phyloP scores from a whole-genome alignment of 176 grass and related monocot genomes.

The Musa itinerans region DNA sequence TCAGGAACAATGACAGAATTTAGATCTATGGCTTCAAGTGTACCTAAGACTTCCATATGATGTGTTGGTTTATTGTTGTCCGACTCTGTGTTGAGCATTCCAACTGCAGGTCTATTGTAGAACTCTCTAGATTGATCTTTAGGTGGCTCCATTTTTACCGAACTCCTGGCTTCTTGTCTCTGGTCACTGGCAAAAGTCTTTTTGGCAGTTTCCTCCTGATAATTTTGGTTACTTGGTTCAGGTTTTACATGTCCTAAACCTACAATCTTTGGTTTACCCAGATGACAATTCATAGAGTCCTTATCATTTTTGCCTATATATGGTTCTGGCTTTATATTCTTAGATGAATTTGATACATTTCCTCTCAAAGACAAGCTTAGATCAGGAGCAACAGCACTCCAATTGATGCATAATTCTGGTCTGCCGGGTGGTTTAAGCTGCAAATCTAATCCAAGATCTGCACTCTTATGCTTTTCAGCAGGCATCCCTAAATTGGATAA shows the following conservation, averaged over 20 bases:
- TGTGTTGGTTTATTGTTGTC: no score
- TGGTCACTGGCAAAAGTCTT: neutral
- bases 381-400: neutral
- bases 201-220: neutral
- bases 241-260: neutral
- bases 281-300: neutral
- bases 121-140: neutral
- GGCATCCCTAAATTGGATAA: no score
- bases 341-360: neutral
- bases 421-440: neutral
- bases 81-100: no score
- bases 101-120: neutral
- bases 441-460: neutral
- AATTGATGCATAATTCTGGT: neutral
- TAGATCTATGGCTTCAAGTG: neutral
- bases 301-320: neutral
- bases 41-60: no score
- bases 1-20: neutral
- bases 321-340: neutral
- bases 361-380: neutral
- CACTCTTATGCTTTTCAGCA: neutral
- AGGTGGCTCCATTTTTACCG: neutral
- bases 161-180: neutral
- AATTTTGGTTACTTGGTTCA: neutral
- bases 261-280: no score